Conservation (phyloP, 768 basidiomycete genomes). For the Auricularia sp. region DNA sequence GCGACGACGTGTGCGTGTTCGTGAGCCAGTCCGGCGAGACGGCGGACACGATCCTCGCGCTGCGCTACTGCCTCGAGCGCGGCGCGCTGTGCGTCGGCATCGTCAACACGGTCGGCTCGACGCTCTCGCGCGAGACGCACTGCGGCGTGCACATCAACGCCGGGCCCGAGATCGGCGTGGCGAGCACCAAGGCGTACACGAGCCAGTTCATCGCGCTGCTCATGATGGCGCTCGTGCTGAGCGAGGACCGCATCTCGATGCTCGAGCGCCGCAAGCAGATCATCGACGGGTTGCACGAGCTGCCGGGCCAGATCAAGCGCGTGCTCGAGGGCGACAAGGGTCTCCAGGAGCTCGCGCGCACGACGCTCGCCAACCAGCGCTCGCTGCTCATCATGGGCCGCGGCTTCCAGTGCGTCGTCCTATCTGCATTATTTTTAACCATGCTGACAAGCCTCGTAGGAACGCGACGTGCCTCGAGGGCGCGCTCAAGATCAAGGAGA, state of each 20-base stretch:
- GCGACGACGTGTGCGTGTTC: conserved; percentile 95
- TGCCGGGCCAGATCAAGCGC: conserved; percentile 80
- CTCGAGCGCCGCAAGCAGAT: conserved; percentile 84
- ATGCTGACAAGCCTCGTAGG: neutral
- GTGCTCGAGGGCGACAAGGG: conserved; percentile 70
- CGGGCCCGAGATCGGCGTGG: conserved; percentile 97
- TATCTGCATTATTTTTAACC: conserved; percentile 5
- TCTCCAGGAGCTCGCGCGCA: conserved; percentile 76
- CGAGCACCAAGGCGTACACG: conserved; percentile 98
- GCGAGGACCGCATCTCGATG: conserved; percentile 93
- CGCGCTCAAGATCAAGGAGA: conserved; percentile 98
- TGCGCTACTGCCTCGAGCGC: conserved; percentile 93
- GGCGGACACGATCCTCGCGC: conserved; percentile 91
- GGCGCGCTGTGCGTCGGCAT: conserved; percentile 96
- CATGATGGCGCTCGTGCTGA: conserved; percentile 97
- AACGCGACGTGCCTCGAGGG: conserved; percentile 95
- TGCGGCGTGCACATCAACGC: conserved; percentile 99
- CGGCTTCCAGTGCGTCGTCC: conserved; percentile 74
- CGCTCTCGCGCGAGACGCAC: conserved; percentile 95
- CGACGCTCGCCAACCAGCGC: conserved; percentile 65
- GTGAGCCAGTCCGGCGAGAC: conserved; percentile 98
- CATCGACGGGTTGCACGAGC: conserved; percentile 84
- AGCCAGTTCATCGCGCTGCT: conserved; percentile 97
- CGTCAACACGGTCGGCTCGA: conserved; percentile 97
- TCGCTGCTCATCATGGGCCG: conserved; percentile 93